phyloP scores from a whole-genome alignment of 768 basidiomycete species.

The Flagelloscypha sp. region DNA sequence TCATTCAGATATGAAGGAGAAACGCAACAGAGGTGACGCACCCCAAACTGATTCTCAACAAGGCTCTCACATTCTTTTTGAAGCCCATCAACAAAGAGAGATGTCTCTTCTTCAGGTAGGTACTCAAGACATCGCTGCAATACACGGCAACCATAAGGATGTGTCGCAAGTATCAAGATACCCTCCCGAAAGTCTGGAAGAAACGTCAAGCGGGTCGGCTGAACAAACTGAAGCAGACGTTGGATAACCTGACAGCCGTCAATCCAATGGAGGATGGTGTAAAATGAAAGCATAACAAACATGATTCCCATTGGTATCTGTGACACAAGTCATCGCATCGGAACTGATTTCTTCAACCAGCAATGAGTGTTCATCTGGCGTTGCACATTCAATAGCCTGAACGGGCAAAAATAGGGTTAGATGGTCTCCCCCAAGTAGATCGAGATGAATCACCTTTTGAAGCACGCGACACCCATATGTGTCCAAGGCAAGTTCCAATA shows the following conservation, averaged over 20 bases:
- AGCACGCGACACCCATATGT: conserved; percentile 97
- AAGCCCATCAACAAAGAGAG: conserved; percentile 75
- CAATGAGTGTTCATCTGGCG: conserved; percentile 65
- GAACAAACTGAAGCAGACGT: conserved; percentile 77
- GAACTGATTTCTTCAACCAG: conserved; percentile 77
- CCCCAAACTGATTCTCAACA: conserved; percentile 90
- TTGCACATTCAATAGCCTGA: conserved; percentile 77
- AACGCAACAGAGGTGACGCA: conserved; percentile 27
- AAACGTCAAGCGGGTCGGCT: conserved; percentile 69
- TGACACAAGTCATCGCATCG: conserved; percentile 77
- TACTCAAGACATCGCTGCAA: conserved; percentile 89
- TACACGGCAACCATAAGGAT: conserved; percentile 92
- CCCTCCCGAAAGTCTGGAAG: conserved; percentile 68
- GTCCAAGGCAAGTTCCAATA: conserved; percentile 71
- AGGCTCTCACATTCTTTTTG: conserved; percentile 60
- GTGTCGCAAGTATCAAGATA: conserved; percentile 74
- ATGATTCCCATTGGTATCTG: conserved; percentile 91
- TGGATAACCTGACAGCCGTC: conserved; percentile 58
- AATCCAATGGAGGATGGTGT: conserved; percentile 2
- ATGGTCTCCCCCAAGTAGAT: conserved; percentile 4
- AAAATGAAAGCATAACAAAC: conserved; percentile 29
- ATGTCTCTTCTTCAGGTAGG: conserved; percentile 57
- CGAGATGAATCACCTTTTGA: conserved; percentile 59
- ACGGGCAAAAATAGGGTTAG: conserved; percentile 11
- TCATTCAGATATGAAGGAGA: conserved; percentile 8